Percentiles rank a stretch among this genome's conserved stretches.
Conservation (phyloP, 805 yeast species). For the Yarrowia sp. region DNA sequence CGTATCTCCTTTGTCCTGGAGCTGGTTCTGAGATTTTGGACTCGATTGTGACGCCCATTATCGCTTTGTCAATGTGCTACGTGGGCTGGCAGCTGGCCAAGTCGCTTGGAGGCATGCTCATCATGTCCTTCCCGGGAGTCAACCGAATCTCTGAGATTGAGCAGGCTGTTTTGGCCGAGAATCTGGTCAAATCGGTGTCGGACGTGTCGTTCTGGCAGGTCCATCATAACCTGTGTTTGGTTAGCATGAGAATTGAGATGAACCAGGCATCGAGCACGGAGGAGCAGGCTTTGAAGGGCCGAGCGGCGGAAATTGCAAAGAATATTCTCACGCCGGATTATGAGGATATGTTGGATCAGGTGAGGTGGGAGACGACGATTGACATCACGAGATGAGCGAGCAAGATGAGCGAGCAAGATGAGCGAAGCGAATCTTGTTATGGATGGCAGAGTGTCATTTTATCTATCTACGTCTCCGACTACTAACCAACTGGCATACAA, state of each 20-base stretch:
- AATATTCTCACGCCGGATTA: slow-evolving; percentile 30
- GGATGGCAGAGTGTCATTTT: too few relatives aligned
- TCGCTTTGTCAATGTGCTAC: slow-evolving; percentile 44
- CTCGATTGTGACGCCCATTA: slow-evolving; percentile 40
- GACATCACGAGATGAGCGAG: slow-evolving; percentile 33
- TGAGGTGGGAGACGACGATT: slow-evolving; percentile 41
- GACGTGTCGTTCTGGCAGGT: slow-evolving; percentile 45
- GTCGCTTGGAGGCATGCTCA: slow-evolving; percentile 45
- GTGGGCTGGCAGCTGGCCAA: slow-evolving; percentile 44
- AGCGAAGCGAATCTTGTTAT: background rate
- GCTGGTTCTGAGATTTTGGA: slow-evolving; percentile 37
- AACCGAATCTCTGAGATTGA: slow-evolving; percentile 38
- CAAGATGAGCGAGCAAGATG: too few relatives aligned
- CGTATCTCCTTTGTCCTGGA: slow-evolving; percentile 37
- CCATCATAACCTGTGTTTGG: slow-evolving; percentile 45
- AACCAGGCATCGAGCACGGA: slow-evolving; percentile 37
- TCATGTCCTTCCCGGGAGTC: slow-evolving; percentile 44
- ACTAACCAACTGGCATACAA: too few relatives aligned
- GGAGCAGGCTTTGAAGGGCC: slow-evolving; percentile 33
- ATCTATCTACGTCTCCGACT: too few relatives aligned
- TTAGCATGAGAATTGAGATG: slow-evolving; percentile 40
- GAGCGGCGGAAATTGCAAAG: slow-evolving; percentile 30
- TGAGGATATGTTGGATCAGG: slow-evolving; percentile 30
- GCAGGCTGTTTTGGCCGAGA: slow-evolving; percentile 33
- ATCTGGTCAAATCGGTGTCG: slow-evolving; percentile 36